phyloP scores from a whole-genome alignment of 257 asterid species.

The Ligustrum vulgare region DNA sequence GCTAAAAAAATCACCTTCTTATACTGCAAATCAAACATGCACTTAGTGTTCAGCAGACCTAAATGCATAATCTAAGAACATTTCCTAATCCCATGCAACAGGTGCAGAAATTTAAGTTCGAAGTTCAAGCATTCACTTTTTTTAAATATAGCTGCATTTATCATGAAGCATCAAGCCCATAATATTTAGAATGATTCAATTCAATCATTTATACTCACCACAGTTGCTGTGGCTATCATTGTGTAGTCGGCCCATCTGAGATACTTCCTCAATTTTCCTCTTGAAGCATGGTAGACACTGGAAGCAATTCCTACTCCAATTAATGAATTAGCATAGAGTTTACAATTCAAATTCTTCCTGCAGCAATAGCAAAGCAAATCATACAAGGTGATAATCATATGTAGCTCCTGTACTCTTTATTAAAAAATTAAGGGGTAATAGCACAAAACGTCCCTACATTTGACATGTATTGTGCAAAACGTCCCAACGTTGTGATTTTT shows the following conservation, averaged over 20 bases:
- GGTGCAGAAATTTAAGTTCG: no score
- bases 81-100: no score
- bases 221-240: conserved; percentile 94
- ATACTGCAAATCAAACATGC: neutral
- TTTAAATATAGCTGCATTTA: neutral
- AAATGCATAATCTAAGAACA: no score
- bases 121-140: no score
- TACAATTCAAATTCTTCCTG: conserved; percentile 77
- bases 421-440: neutral
- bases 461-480: no score
- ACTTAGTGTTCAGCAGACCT: no score
- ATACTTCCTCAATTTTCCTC: conserved; percentile 76
- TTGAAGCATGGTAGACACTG: conserved; percentile 74
- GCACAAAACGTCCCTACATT: no score
- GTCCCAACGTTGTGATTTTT: no score
- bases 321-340: conserved; percentile 78
- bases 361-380: conserved; percentile 27
- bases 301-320: conserved; percentile 94
- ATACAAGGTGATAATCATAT: neutral
- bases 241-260: conserved; percentile 99
- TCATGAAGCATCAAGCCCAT: neutral
- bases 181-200: neutral
- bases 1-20: neutral
- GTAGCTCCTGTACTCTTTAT: neutral
- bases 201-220: conserved; percentile 41